Percentiles rank a stretch among this genome's conserved stretches.
phyloP scores from a whole-genome alignment of 2,329 filamentous ascomycete species.

The Beauveria asiatica region DNA sequence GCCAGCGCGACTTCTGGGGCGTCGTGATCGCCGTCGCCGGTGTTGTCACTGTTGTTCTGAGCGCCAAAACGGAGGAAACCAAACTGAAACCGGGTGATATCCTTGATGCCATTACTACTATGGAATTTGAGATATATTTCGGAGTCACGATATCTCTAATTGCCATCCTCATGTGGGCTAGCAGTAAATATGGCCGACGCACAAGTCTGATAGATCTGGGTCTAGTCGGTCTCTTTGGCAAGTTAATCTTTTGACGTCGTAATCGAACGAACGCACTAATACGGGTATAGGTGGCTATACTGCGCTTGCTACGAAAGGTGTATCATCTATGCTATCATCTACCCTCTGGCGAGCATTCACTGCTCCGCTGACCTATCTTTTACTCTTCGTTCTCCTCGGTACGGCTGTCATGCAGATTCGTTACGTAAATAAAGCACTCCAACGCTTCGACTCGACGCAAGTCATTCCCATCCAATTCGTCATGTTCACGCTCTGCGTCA shows the following conservation, averaged over 20 bases:
- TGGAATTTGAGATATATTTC: slow-evolving; percentile 87
- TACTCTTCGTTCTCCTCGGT: slow-evolving; percentile 68
- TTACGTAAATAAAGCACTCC: slow-evolving; percentile 81
- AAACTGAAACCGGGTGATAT: slow-evolving; percentile 88
- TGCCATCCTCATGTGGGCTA: slow-evolving; percentile 68
- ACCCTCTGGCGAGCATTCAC: slow-evolving; percentile 82
- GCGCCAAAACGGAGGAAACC: slow-evolving; percentile 79
- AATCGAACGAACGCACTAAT: slow-evolving; percentile 5
- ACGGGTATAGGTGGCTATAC: slow-evolving; percentile 72
- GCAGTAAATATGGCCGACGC: slow-evolving; percentile 72
- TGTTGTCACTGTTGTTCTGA: slow-evolving; percentile 86
- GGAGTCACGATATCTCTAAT: slow-evolving; percentile 69
- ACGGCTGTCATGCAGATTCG: slow-evolving; percentile 96
- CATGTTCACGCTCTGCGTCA: slow-evolving; percentile 90
- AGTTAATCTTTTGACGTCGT: slow-evolving; percentile 21
- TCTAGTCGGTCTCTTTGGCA: slow-evolving; percentile 87
- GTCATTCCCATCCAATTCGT: slow-evolving; percentile 98
- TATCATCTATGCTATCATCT: slow-evolving; percentile 88
- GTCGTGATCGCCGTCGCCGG: slow-evolving; percentile 81
- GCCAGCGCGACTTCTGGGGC: slow-evolving; percentile 75
- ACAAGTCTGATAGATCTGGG: slow-evolving; percentile 89
- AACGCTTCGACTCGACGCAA: slow-evolving; percentile 92
- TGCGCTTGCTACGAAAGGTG: slow-evolving; percentile 91
- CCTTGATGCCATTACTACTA: slow-evolving; percentile 76
- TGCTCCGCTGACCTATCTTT: slow-evolving; percentile 82